These are phyloP conservation scores for Apodospora peruviana DNA, from an alignment of 495 filamentous ascomycete genomes.

Conservation along the genomic window DNA sequence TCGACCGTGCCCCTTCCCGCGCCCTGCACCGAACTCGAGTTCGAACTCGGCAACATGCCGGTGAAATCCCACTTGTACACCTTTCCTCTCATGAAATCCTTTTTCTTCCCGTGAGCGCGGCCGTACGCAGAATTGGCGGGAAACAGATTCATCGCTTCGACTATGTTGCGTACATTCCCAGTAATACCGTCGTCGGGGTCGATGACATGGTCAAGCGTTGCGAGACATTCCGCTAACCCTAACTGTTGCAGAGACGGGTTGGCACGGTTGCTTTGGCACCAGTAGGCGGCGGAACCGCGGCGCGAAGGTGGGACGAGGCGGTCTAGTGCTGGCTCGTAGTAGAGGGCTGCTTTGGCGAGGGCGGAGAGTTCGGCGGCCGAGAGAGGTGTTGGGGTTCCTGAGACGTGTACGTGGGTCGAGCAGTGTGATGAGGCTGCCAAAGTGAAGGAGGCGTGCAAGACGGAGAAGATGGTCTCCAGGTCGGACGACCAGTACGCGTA, in stretches of 20 bases:
- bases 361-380: constrained; percentile 13
- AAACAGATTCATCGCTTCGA: constrained; percentile 21
- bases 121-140: constrained; percentile 12
- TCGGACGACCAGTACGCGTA: constrained; percentile 13
- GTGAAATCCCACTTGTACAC: constrained; percentile 29
- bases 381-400: constrained; percentile 6
- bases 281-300: constrained; percentile 9
- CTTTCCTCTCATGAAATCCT: constrained; percentile 22
- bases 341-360: constrained; percentile 20
- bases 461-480: constrained; percentile 20
- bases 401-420: constrained; percentile 27
- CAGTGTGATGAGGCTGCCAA: constrained; percentile 11
- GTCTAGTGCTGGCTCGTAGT: constrained; percentile 23
- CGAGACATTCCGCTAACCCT: constrained; percentile 6
- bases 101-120: constrained; percentile 9
- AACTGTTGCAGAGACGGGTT: constrained; percentile 5
- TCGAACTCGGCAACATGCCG: constrained; percentile 13
- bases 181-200: not conserved
- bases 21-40: not conserved
- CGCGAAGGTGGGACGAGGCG: constrained; percentile 13
- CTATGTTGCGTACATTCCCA: not conserved
- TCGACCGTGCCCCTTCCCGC: constrained; percentile 19
- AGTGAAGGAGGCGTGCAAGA: constrained; percentile 7
- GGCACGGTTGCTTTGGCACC: constrained; percentile 21
- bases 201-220: constrained; percentile 3